Conservation (phyloP, 768 basidiomycete genomes). For the Trametes villosa region DNA sequence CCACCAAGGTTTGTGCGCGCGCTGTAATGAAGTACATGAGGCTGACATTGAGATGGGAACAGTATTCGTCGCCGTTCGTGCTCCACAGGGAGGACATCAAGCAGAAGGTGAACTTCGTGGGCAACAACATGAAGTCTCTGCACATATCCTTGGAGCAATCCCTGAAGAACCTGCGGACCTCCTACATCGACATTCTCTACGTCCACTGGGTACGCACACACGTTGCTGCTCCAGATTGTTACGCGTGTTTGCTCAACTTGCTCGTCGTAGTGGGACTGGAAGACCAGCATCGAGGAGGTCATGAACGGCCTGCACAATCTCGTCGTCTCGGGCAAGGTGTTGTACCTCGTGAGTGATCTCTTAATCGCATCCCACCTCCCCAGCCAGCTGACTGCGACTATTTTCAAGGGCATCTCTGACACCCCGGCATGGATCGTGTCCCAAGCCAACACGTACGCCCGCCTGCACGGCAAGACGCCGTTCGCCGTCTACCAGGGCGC, state of each 20-base stretch:
- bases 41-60: background rate
- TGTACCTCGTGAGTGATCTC: conserved; percentile 34
- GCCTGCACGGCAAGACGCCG: conserved; percentile 41
- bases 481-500: conserved; percentile 46
- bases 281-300: conserved; percentile 43
- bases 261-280: conserved; percentile 39
- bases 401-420: conserved; percentile 29
- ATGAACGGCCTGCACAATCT: conserved; percentile 47
- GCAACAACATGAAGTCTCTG: conserved; percentile 45
- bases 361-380: too few species aligned
- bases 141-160: conserved; percentile 39
- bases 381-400: background rate
- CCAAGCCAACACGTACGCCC: conserved; percentile 42
- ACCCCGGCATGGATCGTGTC: conserved; percentile 41
- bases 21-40: too few species aligned
- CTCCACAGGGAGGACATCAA: conserved; percentile 18
- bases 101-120: conserved; percentile 45
- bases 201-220: conserved; percentile 57
- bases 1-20: conserved; percentile 28
- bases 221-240: background rate
- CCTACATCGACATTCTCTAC: conserved; percentile 62
- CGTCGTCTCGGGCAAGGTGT: conserved; percentile 46
- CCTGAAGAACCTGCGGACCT: conserved; percentile 56
- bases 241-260: too few species aligned
- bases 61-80: conserved; percentile 36